Evolutionary conservation across 2,329 filamentous ascomycete species (phyloP).

Genomic region (Verticillium klebahnii): DNA sequence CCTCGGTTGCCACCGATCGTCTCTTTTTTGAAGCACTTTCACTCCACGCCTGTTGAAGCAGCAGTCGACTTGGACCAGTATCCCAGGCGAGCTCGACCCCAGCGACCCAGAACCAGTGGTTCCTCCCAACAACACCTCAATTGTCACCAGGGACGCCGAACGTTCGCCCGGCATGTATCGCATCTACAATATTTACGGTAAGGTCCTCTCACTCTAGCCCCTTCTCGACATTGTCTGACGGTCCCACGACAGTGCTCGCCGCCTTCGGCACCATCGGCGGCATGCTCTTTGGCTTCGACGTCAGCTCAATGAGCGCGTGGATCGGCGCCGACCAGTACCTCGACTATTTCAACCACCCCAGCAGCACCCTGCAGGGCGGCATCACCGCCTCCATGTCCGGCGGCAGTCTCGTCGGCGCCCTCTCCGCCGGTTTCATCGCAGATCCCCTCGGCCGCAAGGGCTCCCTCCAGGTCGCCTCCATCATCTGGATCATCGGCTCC

Average conservation of each 20-base stretch:
- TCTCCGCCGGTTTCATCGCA: conserved; percentile 42
- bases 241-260: conserved; percentile 22
- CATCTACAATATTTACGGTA: conserved; percentile 33
- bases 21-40: not conserved
- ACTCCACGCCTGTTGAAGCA: too few species aligned
- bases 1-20: not conserved
- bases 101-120: not conserved
- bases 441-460: conserved; percentile 43
- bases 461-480: conserved; percentile 37
- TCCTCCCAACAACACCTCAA: not conserved
- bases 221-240: not conserved
- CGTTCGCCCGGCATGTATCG: conserved; percentile 21
- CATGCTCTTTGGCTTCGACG: conserved; percentile 50
- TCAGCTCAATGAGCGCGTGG: conserved; percentile 54
- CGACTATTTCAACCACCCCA: conserved; percentile 45
- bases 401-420: conserved; percentile 45
- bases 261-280: conserved; percentile 36
- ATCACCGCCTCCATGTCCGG: conserved; percentile 48
- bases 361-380: conserved; percentile 41
- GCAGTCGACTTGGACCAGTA: too few species aligned
- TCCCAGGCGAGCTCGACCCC: not conserved
- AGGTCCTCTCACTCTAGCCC: not conserved
- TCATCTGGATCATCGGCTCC: conserved; percentile 53
- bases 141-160: not conserved
- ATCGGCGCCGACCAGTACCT: conserved; percentile 47